Base-by-base conservation (phyloP, 2,329 filamentous ascomycete genomes). In the Dryadomyces sulphureus region DNA sequence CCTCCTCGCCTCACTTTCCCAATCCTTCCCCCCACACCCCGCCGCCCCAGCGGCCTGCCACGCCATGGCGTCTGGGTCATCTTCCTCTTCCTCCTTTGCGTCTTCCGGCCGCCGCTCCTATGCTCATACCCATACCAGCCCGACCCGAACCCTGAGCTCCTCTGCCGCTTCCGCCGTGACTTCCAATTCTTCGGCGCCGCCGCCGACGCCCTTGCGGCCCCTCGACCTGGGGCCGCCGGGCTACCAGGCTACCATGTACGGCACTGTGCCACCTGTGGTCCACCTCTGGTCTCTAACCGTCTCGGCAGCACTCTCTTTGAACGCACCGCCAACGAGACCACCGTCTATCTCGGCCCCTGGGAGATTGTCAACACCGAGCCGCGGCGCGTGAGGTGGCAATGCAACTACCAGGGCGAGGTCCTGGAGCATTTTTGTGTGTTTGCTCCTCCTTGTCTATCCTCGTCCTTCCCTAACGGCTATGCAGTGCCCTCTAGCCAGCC, bases 161-260 rank as follows among this genome's bases (percentile, higher is more conserved):
- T 69, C 67, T n/a, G 65, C 64, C 47, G 60, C 66, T 48, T 70
- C 68, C 46, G 65, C 65, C 48, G 47, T 60, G 44, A 61, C 62
- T 32, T 58, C 60, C 39, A 59, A 62, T 47, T 60, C 61, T 17
- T 69, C 67, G 46, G 62, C 58, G 45, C 60, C 60, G 50, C 59
- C 63, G 53, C 51, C 53, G 27, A 60, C 62, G 48, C 58, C 65
- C 51, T 59, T 69, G 46, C 59, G 60, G 45, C 65, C 68, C 32
- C 62, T 72, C 38, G 70, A 73, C 53, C 62, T 73, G 40, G 69
- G 70, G 4, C 70, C 70, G 45, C 70, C 70, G 30, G 70, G 69
- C 44, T 73, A 69, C 52, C 66, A 70, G 61, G 70, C 70, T 55
- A 72, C 69, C 55, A 72, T 73, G 69, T 73, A 65, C 19, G n/a